Conservation (phyloP, 2,329 filamentous ascomycete genomes). For the Fusarium paranaense region DNA sequence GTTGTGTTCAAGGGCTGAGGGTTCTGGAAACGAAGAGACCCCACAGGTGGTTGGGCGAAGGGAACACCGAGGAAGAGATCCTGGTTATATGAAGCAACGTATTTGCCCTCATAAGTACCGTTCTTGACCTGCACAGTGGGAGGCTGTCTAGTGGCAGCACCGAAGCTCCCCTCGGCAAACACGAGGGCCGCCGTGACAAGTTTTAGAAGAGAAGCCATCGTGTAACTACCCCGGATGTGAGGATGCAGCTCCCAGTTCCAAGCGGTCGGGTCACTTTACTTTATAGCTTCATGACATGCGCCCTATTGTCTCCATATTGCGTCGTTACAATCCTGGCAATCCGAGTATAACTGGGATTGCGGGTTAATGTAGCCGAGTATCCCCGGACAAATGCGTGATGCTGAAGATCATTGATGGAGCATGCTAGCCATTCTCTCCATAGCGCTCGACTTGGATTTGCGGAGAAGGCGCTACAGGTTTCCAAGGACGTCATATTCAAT, state of each 20-base stretch:
- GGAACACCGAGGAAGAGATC: slow-evolving; percentile 40
- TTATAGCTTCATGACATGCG: background rate
- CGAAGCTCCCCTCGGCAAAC: background rate
- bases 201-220: background rate
- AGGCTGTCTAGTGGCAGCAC: background rate
- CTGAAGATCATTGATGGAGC: background rate
- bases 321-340: background rate
- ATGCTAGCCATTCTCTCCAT: background rate
- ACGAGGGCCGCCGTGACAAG: slow-evolving; percentile 6
- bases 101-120: slow-evolving; percentile 36
- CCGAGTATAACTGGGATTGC: background rate
- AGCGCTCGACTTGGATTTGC: background rate
- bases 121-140: slow-evolving; percentile 38
- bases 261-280: background rate
- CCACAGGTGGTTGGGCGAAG: slow-evolving; percentile 37
- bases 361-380: background rate
- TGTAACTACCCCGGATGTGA: background rate
- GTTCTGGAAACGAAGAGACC: slow-evolving; percentile 31
- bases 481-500: background rate
- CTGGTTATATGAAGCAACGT: slow-evolving; percentile 33
- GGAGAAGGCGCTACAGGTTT: background rate
- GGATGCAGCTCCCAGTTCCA: background rate
- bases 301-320: background rate
- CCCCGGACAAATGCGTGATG: background rate
- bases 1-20: slow-evolving; percentile 25